Conservation (phyloP, 2,329 filamentous ascomycete species). For the Colletotrichum melonis region DNA sequence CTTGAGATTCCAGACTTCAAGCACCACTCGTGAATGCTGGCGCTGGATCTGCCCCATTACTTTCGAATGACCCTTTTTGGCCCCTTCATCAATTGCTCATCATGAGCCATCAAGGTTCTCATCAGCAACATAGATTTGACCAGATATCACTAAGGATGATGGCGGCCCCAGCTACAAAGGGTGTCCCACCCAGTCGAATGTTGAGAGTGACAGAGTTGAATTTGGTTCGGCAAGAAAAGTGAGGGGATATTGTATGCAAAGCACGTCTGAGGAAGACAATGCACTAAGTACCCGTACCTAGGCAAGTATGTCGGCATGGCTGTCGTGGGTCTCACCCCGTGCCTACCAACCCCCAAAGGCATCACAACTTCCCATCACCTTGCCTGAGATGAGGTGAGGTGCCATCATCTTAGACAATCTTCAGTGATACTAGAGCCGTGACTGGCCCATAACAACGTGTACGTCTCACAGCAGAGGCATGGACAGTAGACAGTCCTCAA, state of each 20-base stretch:
- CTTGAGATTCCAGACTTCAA: background rate
- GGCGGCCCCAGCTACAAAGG: background rate
- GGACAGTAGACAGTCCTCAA: background rate
- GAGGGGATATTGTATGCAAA: conserved; percentile 1
- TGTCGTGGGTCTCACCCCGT: conserved; percentile 22
- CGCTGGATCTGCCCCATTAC: background rate
- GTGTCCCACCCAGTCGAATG: background rate
- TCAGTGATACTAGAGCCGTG: background rate
- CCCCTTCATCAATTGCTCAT: background rate
- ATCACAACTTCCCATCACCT: background rate
- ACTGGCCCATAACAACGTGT: background rate
- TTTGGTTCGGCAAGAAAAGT: background rate
- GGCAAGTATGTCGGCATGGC: conserved; percentile 7
- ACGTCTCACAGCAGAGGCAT: conserved; percentile 3
- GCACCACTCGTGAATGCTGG: background rate
- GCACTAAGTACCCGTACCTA: background rate
- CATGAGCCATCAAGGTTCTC: background rate
- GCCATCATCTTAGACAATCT: background rate
- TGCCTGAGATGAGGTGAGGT: background rate
- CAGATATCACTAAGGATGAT: background rate
- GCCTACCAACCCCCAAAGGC: background rate
- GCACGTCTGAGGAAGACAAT: background rate
- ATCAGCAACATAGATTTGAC: background rate
- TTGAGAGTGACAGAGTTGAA: background rate
- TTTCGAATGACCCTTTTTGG: background rate